A percentile compares a stretch with the other conserved stretches of the same genome.
Conservation (phyloP, 257 asterid species). For the Voacanga thouarsii region DNA sequence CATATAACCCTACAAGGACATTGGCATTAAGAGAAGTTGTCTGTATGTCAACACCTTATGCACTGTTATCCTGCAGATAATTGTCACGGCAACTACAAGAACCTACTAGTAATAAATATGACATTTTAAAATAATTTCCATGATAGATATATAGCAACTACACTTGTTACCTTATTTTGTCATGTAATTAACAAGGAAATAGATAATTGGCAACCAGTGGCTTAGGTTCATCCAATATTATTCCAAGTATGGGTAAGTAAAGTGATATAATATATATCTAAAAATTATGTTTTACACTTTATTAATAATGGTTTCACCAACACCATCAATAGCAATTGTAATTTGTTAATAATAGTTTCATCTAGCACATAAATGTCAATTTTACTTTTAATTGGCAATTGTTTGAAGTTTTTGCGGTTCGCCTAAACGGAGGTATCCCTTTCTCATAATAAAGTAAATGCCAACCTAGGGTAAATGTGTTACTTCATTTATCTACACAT, state of each 20-base stretch:
- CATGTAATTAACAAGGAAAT: not conserved
- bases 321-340: too few relatives aligned
- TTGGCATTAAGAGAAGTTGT: conserved; percentile 72
- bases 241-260: too few relatives aligned
- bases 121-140: too few relatives aligned
- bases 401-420: not conserved
- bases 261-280: too few relatives aligned
- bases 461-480: not conserved
- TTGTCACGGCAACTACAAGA: not conserved
- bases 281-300: not conserved
- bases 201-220: too few relatives aligned
- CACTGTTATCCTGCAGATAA: conserved; percentile 43
- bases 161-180: too few relatives aligned
- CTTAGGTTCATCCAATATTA: too few relatives aligned
- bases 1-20: conserved; percentile 84
- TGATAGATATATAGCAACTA: too few relatives aligned
- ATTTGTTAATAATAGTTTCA: not conserved
- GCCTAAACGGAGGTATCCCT: not conserved
- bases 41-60: conserved; percentile 44
- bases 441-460: not conserved
- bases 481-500: not conserved
- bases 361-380: not conserved
- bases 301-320: too few relatives aligned
- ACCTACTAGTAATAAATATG: not conserved
- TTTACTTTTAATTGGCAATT: not conserved